Evolutionary conservation across 169 alveolate genomes (phyloP).

Genomic region (Eimeria praecox): DNA sequence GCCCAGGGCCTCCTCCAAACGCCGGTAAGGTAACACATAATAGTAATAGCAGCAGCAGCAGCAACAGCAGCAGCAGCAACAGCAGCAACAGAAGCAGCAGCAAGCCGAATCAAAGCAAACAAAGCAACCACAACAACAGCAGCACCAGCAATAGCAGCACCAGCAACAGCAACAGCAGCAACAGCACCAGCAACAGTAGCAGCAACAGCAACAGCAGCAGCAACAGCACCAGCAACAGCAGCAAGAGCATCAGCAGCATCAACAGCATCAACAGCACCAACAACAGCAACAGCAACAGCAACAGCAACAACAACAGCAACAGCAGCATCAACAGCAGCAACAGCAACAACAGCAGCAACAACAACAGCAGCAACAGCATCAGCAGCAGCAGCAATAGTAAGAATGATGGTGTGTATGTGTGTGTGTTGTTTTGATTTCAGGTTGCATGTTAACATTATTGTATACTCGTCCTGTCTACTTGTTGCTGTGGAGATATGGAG

Average conservation of each 20-base stretch:
- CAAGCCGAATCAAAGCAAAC: background rate
- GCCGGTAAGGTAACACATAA: background rate
- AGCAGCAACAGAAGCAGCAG: background rate
- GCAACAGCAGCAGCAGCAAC: conserved; percentile 18
- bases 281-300: background rate
- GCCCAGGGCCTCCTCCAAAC: too few relatives aligned
- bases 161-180: background rate
- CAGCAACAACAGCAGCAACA: background rate
- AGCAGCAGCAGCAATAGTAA: too few relatives aligned
- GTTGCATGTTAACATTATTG: background rate
- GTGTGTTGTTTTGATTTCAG: too few relatives aligned
- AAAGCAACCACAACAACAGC: background rate
- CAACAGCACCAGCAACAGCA: too few relatives aligned
- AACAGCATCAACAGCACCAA: background rate
- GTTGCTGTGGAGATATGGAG: conserved; percentile 76
- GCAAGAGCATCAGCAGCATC: background rate
- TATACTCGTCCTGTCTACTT: conserved; percentile 71
- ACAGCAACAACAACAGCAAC: conserved; percentile 27
- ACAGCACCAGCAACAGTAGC: background rate
- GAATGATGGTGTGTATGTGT: too few relatives aligned
- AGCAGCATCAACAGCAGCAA: conserved; percentile 18
- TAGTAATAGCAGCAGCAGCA: conserved; percentile 34
- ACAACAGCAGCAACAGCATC: too few relatives aligned
- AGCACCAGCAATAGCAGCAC: background rate
- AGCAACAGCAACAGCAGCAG: too few relatives aligned